Percentiles rank a stretch among this genome's conserved stretches.
These are phyloP conservation scores for Saksenaea oblongispora DNA, from an alignment of 371 early-diverging fungal species.

Conservation along the genomic window DNA sequence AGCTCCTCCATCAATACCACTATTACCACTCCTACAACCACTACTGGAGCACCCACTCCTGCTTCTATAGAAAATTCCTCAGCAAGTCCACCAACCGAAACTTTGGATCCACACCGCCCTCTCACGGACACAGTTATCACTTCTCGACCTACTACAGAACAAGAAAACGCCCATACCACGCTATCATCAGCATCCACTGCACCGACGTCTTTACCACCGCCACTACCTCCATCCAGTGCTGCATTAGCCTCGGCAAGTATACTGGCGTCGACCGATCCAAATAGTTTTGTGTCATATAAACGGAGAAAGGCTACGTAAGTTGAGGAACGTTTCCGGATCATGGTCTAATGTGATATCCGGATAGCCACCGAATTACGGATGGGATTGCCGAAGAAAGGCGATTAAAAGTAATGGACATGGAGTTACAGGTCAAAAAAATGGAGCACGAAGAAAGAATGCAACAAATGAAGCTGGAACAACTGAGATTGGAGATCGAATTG, in stretches of 20 bases:
- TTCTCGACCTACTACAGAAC: neutral
- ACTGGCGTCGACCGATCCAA: neutral
- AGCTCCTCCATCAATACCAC: neutral
- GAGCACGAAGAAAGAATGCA: conserved; percentile 45
- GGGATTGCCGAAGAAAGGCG: conserved; percentile 17
- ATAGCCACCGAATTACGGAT: conserved; percentile 12
- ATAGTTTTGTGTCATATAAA: conserved; percentile 5
- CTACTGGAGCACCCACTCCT: neutral
- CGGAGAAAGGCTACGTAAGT: conserved; percentile 17
- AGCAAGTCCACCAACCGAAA: neutral
- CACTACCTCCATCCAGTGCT: neutral
- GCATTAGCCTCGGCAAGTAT: neutral
- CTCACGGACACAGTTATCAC: neutral
- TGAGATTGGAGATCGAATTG: conserved; percentile 38
- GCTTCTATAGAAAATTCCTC: neutral
- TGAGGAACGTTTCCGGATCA: neutral
- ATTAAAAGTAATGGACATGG: conserved; percentile 22
- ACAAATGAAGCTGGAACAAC: conserved; percentile 38
- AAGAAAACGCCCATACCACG: neutral
- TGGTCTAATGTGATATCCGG: neutral
- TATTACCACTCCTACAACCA: neutral
- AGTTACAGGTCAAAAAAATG: conserved; percentile 29
- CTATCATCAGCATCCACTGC: conserved; percentile 7
- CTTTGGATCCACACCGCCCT: neutral
- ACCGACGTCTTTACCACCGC: neutral